phyloP scores from a whole-genome alignment of 192 early-diverging fungal genomes.

The Thamnidium elegans region DNA sequence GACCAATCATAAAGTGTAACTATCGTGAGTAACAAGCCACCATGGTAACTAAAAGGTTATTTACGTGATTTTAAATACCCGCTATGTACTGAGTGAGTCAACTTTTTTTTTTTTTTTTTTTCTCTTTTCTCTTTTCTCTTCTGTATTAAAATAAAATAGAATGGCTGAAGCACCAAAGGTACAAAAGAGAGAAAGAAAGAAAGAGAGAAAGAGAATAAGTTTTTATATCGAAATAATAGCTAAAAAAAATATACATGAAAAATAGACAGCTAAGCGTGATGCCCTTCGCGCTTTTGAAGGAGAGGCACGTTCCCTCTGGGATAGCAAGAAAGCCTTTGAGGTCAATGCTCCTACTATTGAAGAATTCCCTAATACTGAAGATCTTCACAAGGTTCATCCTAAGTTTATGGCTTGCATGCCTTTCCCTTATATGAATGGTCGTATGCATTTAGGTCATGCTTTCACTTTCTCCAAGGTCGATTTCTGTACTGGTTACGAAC shows the following conservation, averaged over 20 bases:
- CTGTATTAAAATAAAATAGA: not conserved
- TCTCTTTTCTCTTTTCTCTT: constrained; percentile 2
- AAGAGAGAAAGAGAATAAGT: not conserved
- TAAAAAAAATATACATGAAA: too few relatives aligned
- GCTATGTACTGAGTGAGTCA: too few relatives aligned
- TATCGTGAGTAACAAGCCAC: too few relatives aligned
- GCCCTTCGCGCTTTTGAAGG: constrained; percentile 72
- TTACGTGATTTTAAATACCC: not conserved
- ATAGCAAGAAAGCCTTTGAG: constrained; percentile 75
- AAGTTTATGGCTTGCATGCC: constrained; percentile 96
- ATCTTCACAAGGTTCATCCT: constrained; percentile 64
- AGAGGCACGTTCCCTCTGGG: constrained; percentile 78
- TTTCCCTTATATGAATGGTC: constrained; percentile 96
- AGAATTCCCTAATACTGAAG: constrained; percentile 42
- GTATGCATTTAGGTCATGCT: constrained; percentile 93
- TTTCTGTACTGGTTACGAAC: constrained; percentile 92
- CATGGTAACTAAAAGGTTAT: too few relatives aligned
- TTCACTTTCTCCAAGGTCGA: constrained; percentile 96
- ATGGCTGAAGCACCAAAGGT: constrained; percentile 27
- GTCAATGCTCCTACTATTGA: constrained; percentile 77
- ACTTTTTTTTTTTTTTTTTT: not conserved
- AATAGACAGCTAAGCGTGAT: constrained; percentile 79
- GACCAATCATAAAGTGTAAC: too few relatives aligned
- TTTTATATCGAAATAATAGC: not conserved
- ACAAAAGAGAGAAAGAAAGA: not conserved